A percentile compares a stretch with the other conserved stretches of the same genome.
Evolutionary conservation across 352 stramenopile genomes (phyloP).

Genomic region (Phytophthora syringae): DNA sequence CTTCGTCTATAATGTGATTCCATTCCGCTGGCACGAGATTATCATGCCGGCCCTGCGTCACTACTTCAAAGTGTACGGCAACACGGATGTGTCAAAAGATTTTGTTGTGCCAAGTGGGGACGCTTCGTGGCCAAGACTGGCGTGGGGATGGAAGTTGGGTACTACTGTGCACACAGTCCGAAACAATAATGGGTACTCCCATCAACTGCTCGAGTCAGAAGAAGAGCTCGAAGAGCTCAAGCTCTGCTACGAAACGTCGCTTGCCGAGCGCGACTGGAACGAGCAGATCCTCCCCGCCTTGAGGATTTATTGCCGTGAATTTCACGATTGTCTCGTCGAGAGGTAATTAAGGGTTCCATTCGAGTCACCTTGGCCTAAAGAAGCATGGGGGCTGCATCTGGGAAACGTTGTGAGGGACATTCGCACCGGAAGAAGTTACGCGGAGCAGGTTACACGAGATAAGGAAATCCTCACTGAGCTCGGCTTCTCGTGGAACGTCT

Average conservation of each 20-base stretch:
- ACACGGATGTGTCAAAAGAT: no score
- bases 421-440: background rate
- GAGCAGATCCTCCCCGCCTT: background rate
- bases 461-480: background rate
- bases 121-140: background rate
- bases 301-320: background rate
- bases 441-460: background rate
- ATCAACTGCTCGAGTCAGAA: background rate
- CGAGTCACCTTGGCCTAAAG: background rate
- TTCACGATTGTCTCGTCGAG: background rate
- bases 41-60: no score
- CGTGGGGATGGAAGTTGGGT: background rate
- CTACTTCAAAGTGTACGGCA: no score
- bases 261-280: background rate
- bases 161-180: no score
- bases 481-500: background rate
- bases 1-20: no score
- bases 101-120: no score
- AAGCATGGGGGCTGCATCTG: background rate
- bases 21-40: no score
- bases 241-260: background rate
- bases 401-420: background rate
- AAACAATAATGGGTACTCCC: no score
- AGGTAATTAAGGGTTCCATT: background rate
- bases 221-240: background rate